phyloP scores from a whole-genome alignment of 768 basidiomycete genomes.

The Rhizopogon rudus region DNA sequence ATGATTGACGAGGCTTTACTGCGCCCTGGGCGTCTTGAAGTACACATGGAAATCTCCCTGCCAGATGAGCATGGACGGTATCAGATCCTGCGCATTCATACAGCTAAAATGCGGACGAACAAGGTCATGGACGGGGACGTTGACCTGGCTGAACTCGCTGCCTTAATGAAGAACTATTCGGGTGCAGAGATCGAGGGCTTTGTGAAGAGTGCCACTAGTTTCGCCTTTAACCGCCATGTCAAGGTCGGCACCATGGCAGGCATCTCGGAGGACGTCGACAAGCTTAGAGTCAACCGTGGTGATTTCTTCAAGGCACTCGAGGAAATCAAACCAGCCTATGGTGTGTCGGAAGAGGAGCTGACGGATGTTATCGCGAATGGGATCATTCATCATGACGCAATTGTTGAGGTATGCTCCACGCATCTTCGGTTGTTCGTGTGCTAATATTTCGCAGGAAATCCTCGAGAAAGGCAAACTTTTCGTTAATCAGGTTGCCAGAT shows the following conservation, averaged over 20 bases:
- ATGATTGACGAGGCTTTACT: conserved; percentile 99
- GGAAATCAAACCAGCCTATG: conserved; percentile 95
- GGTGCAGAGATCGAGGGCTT: conserved; percentile 95
- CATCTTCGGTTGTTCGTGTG: not conserved
- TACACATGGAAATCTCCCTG: conserved; percentile 98
- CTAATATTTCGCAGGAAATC: conserved; percentile 54
- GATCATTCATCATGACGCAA: conserved; percentile 80
- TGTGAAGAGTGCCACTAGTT: conserved; percentile 97
- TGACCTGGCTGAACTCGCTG: conserved; percentile 75
- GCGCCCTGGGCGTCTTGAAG: conserved; percentile 96
- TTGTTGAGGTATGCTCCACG: conserved; percentile 64
- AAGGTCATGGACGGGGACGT: conserved; percentile 87
- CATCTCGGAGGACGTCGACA: conserved; percentile 92
- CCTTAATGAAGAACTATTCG: conserved; percentile 91
- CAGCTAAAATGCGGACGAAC: conserved; percentile 88
- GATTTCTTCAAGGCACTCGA: conserved; percentile 92
- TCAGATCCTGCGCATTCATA: conserved; percentile 96
- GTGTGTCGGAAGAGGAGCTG: conserved; percentile 96
- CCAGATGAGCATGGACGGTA: conserved; percentile 90
- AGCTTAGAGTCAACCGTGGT: conserved; percentile 75
- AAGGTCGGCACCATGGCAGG: conserved; percentile 98
- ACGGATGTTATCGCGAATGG: conserved; percentile 92
- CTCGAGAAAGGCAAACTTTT: conserved; percentile 83
- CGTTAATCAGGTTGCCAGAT: conserved; percentile 90
- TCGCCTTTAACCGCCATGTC: conserved; percentile 95